Percentiles rank a stretch among this genome's conserved stretches.
phyloP scores from a whole-genome alignment of 768 basidiomycete species.

The Mrakia hoshinonis region DNA sequence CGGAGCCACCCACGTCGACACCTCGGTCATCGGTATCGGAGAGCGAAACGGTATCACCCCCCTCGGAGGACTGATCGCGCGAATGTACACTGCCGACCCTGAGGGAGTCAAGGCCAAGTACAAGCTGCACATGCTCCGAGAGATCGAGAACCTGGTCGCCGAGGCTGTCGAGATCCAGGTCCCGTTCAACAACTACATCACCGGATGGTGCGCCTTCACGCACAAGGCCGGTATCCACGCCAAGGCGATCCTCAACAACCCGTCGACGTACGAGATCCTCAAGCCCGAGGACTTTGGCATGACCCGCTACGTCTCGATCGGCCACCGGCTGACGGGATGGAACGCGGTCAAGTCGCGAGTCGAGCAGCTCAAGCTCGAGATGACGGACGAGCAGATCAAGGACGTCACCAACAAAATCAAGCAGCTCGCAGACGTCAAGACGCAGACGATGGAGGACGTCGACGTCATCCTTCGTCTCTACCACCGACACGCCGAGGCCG shows the following conservation, averaged over 20 bases:
- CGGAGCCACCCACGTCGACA: slow-evolving; percentile 98
- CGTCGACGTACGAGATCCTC: slow-evolving; percentile 65
- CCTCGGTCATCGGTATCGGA: slow-evolving; percentile 84
- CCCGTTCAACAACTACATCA: slow-evolving; percentile 63
- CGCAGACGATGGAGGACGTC: slow-evolving; percentile 98
- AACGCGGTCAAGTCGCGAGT: slow-evolving; percentile 99
- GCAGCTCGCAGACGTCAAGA: slow-evolving; percentile 95
- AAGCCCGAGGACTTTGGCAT: slow-evolving; percentile 99
- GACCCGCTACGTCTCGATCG: slow-evolving; percentile 94
- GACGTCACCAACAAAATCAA: slow-evolving; percentile 99
- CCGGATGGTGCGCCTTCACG: slow-evolving; percentile 98
- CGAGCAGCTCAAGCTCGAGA: slow-evolving; percentile 82
- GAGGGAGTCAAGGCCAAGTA: slow-evolving; percentile 99
- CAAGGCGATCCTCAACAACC: slow-evolving; percentile 99
- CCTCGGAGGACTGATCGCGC: slow-evolving; percentile 90
- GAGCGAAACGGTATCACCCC: slow-evolving; percentile 99
- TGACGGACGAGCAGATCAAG: slow-evolving; percentile 91
- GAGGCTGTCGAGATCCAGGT: slow-evolving; percentile 97
- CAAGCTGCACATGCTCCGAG: slow-evolving; percentile 91
- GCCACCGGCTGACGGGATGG: slow-evolving; percentile 95
- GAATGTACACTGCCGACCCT: slow-evolving; percentile 62
- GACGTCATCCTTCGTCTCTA: slow-evolving; percentile 93
- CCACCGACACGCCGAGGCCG: slow-evolving; percentile 85
- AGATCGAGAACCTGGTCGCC: slow-evolving; percentile 96
- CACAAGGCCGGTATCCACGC: slow-evolving; percentile 99